A percentile compares a stretch with the other conserved stretches of the same genome.
These are phyloP conservation scores for Chrysoporthe cubensis DNA, from an alignment of 2,329 filamentous ascomycete genomes.

Conservation along the genomic window DNA sequence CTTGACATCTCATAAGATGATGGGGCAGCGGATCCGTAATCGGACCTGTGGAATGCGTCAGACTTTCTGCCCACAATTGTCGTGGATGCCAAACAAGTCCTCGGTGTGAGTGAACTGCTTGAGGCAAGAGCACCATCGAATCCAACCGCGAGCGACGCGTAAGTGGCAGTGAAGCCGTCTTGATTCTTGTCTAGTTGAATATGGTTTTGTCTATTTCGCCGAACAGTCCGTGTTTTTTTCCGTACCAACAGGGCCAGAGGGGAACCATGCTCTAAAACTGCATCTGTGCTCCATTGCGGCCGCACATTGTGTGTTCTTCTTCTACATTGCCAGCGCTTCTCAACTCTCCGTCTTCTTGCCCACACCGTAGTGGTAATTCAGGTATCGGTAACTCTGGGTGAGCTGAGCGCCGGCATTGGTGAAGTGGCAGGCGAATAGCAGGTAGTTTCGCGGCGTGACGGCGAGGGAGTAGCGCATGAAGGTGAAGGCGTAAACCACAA, in stretches of 20 bases:
- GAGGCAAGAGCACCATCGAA: too few relatives aligned
- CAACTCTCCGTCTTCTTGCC: slow-evolving; percentile 45
- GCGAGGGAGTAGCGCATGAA: slow-evolving; percentile 76
- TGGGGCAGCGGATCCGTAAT: too few relatives aligned
- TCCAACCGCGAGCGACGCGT: neutral
- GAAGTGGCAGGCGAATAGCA: slow-evolving; percentile 72
- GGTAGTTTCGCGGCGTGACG: slow-evolving; percentile 68
- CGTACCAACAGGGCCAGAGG: neutral
- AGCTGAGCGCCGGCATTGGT: slow-evolving; percentile 71
- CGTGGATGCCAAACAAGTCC: too few relatives aligned
- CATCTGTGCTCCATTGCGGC: neutral
- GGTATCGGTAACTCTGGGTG: slow-evolving; percentile 70
- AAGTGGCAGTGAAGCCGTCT: slow-evolving; percentile 2
- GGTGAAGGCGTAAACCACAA: slow-evolving; percentile 69
- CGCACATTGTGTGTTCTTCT: neutral
- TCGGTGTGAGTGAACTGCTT: too few relatives aligned
- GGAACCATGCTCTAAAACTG: neutral
- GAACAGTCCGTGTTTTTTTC: neutral
- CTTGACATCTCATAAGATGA: too few relatives aligned
- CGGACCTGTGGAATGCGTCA: too few relatives aligned
- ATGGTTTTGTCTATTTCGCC: neutral
- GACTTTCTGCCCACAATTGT: too few relatives aligned
- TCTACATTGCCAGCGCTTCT: neutral
- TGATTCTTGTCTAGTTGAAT: neutral
- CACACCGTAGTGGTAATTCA: slow-evolving; percentile 68